phyloP scores from a whole-genome alignment of 2,329 filamentous ascomycete species.

The Tolypocladium inflatum region DNA sequence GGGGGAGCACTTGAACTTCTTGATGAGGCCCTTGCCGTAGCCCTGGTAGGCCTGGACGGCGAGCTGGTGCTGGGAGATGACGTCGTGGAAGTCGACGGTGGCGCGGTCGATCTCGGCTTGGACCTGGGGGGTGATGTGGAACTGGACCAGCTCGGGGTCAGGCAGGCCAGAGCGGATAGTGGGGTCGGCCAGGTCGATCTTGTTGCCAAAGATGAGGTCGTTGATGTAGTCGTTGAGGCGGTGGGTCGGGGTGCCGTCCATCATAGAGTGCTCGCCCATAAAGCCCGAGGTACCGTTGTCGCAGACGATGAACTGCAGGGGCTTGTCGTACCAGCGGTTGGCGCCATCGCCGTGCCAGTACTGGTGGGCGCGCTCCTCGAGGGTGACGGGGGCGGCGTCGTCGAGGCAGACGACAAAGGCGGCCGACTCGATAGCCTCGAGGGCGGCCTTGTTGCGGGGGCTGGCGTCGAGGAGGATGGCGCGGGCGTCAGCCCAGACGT shows the following conservation, averaged over 20 bases:
- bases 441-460: constrained; percentile 64
- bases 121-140: constrained; percentile 66
- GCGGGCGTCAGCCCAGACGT: constrained; percentile 82
- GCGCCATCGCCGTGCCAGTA: constrained; percentile 98
- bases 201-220: constrained; percentile 86
- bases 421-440: constrained; percentile 77
- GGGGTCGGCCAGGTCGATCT: constrained; percentile 78
- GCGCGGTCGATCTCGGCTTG: constrained; percentile 72
- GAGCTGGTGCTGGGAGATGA: constrained; percentile 84
- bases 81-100: constrained; percentile 63
- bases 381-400: constrained; percentile 80
- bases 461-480: constrained; percentile 66
- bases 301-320: constrained; percentile 93
- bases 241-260: constrained; percentile 98
- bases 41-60: constrained; percentile 92
- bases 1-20: constrained; percentile 97
- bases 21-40: constrained; percentile 97
- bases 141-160: constrained; percentile 68
- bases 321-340: constrained; percentile 98
- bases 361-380: constrained; percentile 88
- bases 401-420: constrained; percentile 92
- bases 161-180: constrained; percentile 72
- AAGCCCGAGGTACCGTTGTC: constrained; percentile 97
- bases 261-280: constrained; percentile 99
- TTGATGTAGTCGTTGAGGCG: constrained; percentile 93